These are phyloP conservation scores for Syzygium jambos DNA, from an alignment of 345 rosid genomes.

Conservation along the genomic window DNA sequence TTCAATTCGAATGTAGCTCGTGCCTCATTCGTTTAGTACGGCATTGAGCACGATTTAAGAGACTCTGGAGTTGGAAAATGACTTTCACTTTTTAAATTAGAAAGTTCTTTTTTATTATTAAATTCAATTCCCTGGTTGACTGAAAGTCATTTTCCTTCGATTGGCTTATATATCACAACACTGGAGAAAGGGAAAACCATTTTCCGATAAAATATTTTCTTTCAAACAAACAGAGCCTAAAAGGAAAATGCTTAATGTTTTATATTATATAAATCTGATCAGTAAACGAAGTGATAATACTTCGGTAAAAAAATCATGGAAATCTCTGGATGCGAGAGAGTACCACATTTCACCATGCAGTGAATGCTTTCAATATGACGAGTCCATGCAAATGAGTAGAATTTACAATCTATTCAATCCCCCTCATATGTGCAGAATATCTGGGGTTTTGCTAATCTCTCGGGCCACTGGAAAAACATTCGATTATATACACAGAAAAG, in stretches of 20 bases:
- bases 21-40: constrained; percentile 60
- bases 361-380: neutral
- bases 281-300: neutral
- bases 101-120: neutral
- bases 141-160: neutral
- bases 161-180: neutral
- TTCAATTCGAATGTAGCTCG: constrained; percentile 51
- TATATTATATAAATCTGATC: neutral
- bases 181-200: neutral
- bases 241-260: neutral
- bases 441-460: neutral
- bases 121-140: neutral
- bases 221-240: neutral
- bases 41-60: constrained; percentile 68
- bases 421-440: neutral
- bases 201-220: neutral
- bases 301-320: neutral
- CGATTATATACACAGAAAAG: neutral
- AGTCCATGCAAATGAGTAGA: neutral
- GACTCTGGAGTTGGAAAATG: neutral
- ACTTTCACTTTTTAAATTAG: neutral
- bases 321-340: neutral
- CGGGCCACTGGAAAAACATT: neutral
- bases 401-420: neutral
- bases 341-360: neutral